Base-by-base conservation (phyloP, 148 eudicot genomes). In the Camellia granthamiana region DNA sequence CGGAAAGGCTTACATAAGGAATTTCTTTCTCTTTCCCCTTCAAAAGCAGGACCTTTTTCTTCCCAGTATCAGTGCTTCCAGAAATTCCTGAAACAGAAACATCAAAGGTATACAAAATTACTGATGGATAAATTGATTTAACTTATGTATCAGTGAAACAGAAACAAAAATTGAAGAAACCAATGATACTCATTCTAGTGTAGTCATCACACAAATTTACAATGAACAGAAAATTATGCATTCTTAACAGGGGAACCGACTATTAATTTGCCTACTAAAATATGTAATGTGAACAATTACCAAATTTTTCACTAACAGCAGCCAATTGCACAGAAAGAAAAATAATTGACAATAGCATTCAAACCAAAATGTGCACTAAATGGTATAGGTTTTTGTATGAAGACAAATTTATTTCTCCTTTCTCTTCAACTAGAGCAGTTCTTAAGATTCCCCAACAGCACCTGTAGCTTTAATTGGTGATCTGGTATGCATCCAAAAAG, bases 21-120 rank as follows among this genome's bases (percentile, higher is more conserved):
- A 87, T 84, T 73, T 92, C 96, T 87, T 84, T 90, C 77, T 89
- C 95, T 85, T 92, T 93, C 81, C 97, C 98, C 81, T 92, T 94
- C 82, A 94, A 75, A 80, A 94, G 96, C 83, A 94, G 84, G 80
- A 94, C 87, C 83, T 85, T 90, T 86, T 91, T 91, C 91, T 89
- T 90, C 38, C 38, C 38, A 30, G 38, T 30, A 30, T 30, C 38
- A 30, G 38, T 30, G 38, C 38, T 30, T 30, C 38, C 38, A 30
- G 38, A 30, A 30, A 30, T 30, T 30, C 38, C 38, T 30, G 38
- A 30, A 30, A 30, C 38, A 30, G 38, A 71, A 7, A 51, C 61
- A 77, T 63, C 74, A 79, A 38, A 2, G 54, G 2, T 6, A 69
- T 15, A 15, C 21, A 69, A 69, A 14, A 69, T 69, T 0, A 21